These are phyloP conservation scores for Vanrija humicola DNA, from an alignment of 1,284 basidiomycete species.

Conservation along the genomic window DNA sequence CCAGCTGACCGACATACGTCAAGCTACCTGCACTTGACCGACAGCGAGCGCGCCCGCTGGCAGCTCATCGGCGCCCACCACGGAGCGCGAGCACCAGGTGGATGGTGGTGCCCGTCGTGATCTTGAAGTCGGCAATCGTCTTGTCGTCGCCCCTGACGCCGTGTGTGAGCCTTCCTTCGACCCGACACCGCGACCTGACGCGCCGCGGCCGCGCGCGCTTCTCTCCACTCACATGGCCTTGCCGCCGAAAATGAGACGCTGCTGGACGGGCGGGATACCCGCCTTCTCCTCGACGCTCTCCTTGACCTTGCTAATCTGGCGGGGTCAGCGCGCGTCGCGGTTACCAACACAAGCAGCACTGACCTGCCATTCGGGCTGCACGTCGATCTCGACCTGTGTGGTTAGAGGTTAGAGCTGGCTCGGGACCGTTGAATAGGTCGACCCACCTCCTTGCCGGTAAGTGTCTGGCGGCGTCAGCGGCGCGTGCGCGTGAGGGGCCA, in stretches of 20 bases:
- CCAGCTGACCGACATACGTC: too few relatives aligned
- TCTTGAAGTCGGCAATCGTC: slow-evolving; percentile 75
- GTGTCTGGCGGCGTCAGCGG: slow-evolving; percentile 28
- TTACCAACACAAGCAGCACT: slow-evolving; percentile 21
- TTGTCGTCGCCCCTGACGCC: slow-evolving; percentile 69
- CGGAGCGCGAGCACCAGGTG: slow-evolving; percentile 90
- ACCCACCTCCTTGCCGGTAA: slow-evolving; percentile 43
- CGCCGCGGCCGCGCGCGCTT: too few relatives aligned
- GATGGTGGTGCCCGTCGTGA: slow-evolving; percentile 75
- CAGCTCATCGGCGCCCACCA: slow-evolving; percentile 58
- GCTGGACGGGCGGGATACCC: slow-evolving; percentile 94
- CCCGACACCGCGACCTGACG: neutral
- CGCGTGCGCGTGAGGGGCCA: neutral
- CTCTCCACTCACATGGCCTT: slow-evolving; percentile 78
- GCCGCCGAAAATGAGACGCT: slow-evolving; percentile 89
- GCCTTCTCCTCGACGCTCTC: slow-evolving; percentile 99
- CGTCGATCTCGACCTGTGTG: slow-evolving; percentile 70
- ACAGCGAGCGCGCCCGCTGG: too few relatives aligned
- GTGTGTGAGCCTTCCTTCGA: neutral
- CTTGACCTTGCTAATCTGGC: slow-evolving; percentile 88
- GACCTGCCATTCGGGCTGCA: slow-evolving; percentile 86
- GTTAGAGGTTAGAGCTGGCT: neutral
- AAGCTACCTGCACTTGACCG: too few relatives aligned
- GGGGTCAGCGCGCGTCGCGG: slow-evolving; percentile 2
- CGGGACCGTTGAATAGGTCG: neutral